Evolutionary conservation across 148 eudicot genomes (phyloP).

Genomic region (Pharnaceum exiguum): DNA sequence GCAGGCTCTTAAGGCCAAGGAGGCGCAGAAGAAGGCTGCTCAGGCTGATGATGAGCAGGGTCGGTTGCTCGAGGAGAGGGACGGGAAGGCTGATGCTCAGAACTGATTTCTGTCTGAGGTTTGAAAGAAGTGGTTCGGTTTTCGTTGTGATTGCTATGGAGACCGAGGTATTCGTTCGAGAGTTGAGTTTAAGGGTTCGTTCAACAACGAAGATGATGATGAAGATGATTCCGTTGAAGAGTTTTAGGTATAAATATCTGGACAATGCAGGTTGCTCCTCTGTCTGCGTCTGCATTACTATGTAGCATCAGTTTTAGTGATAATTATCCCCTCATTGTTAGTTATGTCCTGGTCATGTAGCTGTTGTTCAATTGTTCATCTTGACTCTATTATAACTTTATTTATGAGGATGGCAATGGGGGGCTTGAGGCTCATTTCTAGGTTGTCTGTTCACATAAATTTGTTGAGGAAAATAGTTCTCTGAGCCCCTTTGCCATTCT

Average conservation of each 20-base stretch:
- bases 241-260: constrained; percentile 9
- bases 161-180: constrained; percentile 2
- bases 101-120: constrained; percentile 3
- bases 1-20: constrained; percentile 60
- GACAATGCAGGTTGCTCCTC: constrained; percentile 22
- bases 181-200: constrained; percentile 11
- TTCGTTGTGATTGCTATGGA: not conserved
- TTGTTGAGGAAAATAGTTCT: constrained; percentile 2
- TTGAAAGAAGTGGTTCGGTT: not conserved
- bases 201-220: too few relatives aligned
- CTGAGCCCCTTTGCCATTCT: constrained; percentile 19
- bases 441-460: constrained; percentile 5
- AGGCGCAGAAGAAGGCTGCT: constrained; percentile 45
- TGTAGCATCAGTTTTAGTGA: constrained; percentile 13
- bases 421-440: constrained; percentile 14
- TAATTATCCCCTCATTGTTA: constrained; percentile 15
- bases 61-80: constrained; percentile 45
- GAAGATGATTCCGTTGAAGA: constrained; percentile 1
- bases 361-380: constrained; percentile 5
- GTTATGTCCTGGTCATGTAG: constrained; percentile 7
- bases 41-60: constrained; percentile 49
- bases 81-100: constrained; percentile 42
- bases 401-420: constrained; percentile 15
- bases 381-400: constrained; percentile 3
- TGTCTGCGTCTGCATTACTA: constrained; percentile 12